Percentiles rank a stretch among this genome's conserved stretches.
These are phyloP conservation scores for Thelonectria olida DNA, from an alignment of 2,329 filamentous ascomycete genomes.

Conservation along the genomic window DNA sequence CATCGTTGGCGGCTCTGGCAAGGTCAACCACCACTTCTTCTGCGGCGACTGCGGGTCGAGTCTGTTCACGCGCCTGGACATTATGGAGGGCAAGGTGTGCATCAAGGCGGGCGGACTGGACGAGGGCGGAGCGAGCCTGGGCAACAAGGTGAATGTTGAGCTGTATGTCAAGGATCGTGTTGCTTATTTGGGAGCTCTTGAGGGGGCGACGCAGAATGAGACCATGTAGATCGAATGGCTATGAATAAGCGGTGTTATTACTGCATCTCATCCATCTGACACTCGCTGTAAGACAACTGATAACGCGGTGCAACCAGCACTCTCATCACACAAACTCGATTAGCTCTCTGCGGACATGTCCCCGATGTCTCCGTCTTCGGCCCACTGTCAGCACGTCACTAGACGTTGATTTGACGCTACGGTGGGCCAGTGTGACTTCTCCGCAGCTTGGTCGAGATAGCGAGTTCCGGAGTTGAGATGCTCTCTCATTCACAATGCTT, in stretches of 20 bases:
- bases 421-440: constrained; percentile 28
- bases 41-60: constrained; percentile 61
- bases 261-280: no score
- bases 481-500: no score
- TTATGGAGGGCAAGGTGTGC: constrained; percentile 59
- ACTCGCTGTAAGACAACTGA: no score
- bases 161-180: constrained; percentile 62
- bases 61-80: constrained; percentile 61
- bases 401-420: constrained; percentile 32
- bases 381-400: constrained; percentile 27
- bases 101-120: constrained; percentile 64
- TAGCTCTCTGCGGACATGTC: not conserved
- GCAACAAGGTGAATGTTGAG: constrained; percentile 57
- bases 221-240: constrained; percentile 3
- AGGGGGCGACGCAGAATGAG: constrained; percentile 58
- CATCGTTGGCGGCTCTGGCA: constrained; percentile 57
- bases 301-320: no score
- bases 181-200: constrained; percentile 50
- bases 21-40: constrained; percentile 66
- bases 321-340: not conserved
- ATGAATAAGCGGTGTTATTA: no score
- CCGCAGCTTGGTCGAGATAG: constrained; percentile 27
- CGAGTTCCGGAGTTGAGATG: constrained; percentile 20
- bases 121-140: constrained; percentile 54
- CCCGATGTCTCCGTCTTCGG: constrained; percentile 18